Percentiles rank a stretch among this genome's conserved stretches.
Evolutionary conservation across 768 basidiomycete species (phyloP).

Genomic region (Pleurotus sapidus): DNA sequence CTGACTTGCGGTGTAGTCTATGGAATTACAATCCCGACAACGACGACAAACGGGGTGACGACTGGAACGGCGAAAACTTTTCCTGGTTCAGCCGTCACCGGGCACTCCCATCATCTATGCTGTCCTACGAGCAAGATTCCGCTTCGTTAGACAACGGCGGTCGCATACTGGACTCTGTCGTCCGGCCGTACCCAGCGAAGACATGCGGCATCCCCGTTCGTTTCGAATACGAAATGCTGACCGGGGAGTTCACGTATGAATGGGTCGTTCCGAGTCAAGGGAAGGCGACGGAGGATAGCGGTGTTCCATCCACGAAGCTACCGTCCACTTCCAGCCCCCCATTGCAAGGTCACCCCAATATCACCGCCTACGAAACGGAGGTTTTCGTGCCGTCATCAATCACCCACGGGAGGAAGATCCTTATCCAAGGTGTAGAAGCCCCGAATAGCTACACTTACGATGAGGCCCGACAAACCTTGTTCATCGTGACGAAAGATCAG

Average conservation of each 20-base stretch:
- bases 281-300: conserved; percentile 1
- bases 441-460: conserved; percentile 60
- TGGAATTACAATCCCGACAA: conserved; percentile 97
- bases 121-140: conserved; percentile 58
- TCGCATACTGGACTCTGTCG: conserved; percentile 72
- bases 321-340: conserved; percentile 34
- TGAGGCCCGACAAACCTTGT: conserved; percentile 69
- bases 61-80: conserved; percentile 98
- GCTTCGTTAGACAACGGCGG: conserved; percentile 81
- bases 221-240: conserved; percentile 77
- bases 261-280: conserved; percentile 48
- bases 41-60: conserved; percentile 72
- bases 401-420: conserved; percentile 51
- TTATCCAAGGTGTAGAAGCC: conserved; percentile 52
- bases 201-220: conserved; percentile 79
- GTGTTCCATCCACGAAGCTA: neutral
- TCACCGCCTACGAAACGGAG: conserved; percentile 70
- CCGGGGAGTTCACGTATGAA: conserved; percentile 60
- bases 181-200: conserved; percentile 90
- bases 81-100: conserved; percentile 82
- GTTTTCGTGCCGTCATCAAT: conserved; percentile 73
- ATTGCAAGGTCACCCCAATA: conserved; percentile 29
- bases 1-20: conserved; percentile 44
- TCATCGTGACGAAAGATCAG: conserved; percentile 47
- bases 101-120: conserved; percentile 50